A percentile compares a stretch with the other conserved stretches of the same genome.
Evolutionary conservation across 2,329 filamentous ascomycete species (phyloP).

Genomic region (Teratosphaeria destructans): DNA sequence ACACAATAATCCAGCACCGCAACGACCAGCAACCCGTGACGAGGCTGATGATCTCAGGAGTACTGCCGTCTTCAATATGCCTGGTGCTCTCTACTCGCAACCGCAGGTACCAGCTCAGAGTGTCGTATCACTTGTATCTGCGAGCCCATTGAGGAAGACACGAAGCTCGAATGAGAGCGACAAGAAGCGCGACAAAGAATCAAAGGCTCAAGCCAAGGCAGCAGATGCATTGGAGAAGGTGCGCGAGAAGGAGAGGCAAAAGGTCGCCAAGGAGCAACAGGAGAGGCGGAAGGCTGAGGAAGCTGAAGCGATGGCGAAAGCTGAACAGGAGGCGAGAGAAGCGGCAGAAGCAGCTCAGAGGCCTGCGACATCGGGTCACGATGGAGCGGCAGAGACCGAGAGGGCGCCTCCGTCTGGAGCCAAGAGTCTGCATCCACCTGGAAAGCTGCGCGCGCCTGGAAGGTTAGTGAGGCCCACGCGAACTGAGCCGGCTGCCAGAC

Average conservation of each 20-base stretch:
- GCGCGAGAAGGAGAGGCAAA: slow-evolving; percentile 60
- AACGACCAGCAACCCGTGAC: slow-evolving; percentile 7
- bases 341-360: slow-evolving; percentile 11
- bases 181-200: slow-evolving; percentile 51
- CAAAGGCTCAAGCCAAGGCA: slow-evolving; percentile 51
- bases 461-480: slow-evolving; percentile 30
- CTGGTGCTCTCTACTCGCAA: slow-evolving; percentile 23
- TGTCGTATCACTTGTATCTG: slow-evolving; percentile 17
- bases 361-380: slow-evolving; percentile 25
- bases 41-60: slow-evolving; percentile 10
- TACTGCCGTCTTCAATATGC: slow-evolving; percentile 20
- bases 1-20: slow-evolving; percentile 18
- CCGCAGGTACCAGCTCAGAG: slow-evolving; percentile 14
- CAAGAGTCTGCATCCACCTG: slow-evolving; percentile 33
- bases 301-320: slow-evolving; percentile 26
- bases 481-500: slow-evolving; percentile 44
- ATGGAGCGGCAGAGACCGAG: slow-evolving; percentile 33
- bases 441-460: slow-evolving; percentile 26
- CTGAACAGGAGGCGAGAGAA: slow-evolving; percentile 23
- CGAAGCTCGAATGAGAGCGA: slow-evolving; percentile 51
- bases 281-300: slow-evolving; percentile 30
- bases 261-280: slow-evolving; percentile 49
- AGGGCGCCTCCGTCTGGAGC: slow-evolving; percentile 54
- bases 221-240: slow-evolving; percentile 57
- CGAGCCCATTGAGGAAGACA: slow-evolving; percentile 37